Base-by-base conservation (phyloP, 495 filamentous ascomycete species). In the Aspergillus conjunctus region DNA sequence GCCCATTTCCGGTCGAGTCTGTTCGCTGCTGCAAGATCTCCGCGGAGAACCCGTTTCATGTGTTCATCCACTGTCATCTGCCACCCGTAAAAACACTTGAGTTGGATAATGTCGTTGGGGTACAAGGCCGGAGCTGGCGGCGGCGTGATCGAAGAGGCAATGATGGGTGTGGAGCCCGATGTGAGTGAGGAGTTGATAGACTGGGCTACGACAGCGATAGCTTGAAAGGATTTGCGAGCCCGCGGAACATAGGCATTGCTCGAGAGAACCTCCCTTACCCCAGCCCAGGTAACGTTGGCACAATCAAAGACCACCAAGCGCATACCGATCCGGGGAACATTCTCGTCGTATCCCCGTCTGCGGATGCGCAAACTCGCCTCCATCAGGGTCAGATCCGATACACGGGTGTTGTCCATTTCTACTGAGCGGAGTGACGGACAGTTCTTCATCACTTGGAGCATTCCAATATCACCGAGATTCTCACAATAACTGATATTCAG, bases 71-170 rank as follows among this genome's bases (percentile, higher is more conserved):
- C 92, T 3, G 93, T 97, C 71, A 88, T 89, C 75, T 98, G 94
- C 86, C 91, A 98, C 18, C 87, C 91, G 71, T 96, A 93, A 77
- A 92, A 98, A 72, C 92, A 96, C 72, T 96, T 97, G 41, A 98
- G 80, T 17, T 83, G 77, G 54, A 98, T 90, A 53, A 96, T 84
- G 64, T 94, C 87, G 4, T 81, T 83, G 0, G 89, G 87, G 44
- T 85, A 89, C 0, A 80, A 72, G 64, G 66, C 62, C 12, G 64
- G 54, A 14, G 65, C 51, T 30, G 63, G 66, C 1, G 71, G 72
- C 1, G 70, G 73, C 3, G 77, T 70, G 7, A 72, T 70, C 20
- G 74, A 72, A n/a, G 70, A 71, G 0, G 69, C 67, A 48, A 73
- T 65, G 31, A 68, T 65, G 10, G 73, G 66, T 8, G 67, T 71